These are phyloP conservation scores for Vitis hybrid DNA, from an alignment of 177 flowering plant species.

Conservation along the genomic window DNA sequence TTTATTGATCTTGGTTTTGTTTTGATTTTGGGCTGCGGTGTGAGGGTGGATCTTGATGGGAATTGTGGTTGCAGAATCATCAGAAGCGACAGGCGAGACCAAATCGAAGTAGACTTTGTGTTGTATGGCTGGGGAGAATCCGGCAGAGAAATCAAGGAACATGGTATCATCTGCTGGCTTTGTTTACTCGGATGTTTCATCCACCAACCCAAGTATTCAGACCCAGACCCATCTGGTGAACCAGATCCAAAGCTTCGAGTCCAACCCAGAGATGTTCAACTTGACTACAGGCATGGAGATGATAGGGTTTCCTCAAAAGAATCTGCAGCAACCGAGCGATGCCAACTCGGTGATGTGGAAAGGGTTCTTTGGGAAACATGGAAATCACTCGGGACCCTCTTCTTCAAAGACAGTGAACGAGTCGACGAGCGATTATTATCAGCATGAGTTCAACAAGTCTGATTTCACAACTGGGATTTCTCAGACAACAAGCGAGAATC, in stretches of 20 bases:
- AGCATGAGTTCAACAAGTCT: slow-evolving; percentile 26
- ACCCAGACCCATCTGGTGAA: slow-evolving; percentile 30
- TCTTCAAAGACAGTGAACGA: slow-evolving; percentile 29
- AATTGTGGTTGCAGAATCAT: slow-evolving; percentile 11
- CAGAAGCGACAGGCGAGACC: not conserved
- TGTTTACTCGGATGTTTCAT: slow-evolving; percentile 37
- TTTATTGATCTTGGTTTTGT: not conserved
- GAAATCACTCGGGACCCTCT: slow-evolving; percentile 19
- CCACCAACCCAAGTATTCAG: slow-evolving; percentile 19
- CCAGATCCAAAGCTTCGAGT: slow-evolving; percentile 52
- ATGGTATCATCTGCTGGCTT: slow-evolving; percentile 33
- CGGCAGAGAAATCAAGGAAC: slow-evolving; percentile 33
- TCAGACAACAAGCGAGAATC: slow-evolving; percentile 26
- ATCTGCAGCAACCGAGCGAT: slow-evolving; percentile 5
- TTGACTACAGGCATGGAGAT: slow-evolving; percentile 56
- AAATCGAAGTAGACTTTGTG: not conserved
- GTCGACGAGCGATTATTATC: slow-evolving; percentile 23
- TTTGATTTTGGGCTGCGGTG: not conserved
- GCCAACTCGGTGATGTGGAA: slow-evolving; percentile 37
- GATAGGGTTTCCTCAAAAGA: slow-evolving; percentile 50
- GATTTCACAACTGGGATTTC: slow-evolving; percentile 33
- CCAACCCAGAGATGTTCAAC: slow-evolving; percentile 59
- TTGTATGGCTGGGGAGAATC: slow-evolving; percentile 34
- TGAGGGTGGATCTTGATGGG: slow-evolving; percentile 9
- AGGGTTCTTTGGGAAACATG: slow-evolving; percentile 28